These are phyloP conservation scores for Leptosphaerulina australis DNA, from an alignment of 2,329 filamentous ascomycete species.

Conservation along the genomic window DNA sequence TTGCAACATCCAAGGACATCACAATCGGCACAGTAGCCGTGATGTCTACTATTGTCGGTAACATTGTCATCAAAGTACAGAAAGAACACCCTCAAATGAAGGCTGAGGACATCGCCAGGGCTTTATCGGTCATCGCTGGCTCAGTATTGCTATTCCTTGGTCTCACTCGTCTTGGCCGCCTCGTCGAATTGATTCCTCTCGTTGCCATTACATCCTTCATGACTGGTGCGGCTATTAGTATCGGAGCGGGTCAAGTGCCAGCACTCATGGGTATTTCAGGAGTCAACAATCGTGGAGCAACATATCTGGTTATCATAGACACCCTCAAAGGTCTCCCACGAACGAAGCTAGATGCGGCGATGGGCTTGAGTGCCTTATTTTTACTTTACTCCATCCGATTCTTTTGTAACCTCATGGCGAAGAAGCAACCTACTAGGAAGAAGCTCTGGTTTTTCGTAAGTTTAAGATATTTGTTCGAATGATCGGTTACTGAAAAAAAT, in stretches of 20 bases:
- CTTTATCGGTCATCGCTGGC: slow-evolving; percentile 79
- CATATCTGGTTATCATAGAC: slow-evolving; percentile 86
- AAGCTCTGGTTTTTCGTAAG: slow-evolving; percentile 79
- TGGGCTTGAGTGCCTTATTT: slow-evolving; percentile 80
- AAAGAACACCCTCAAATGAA: slow-evolving; percentile 54
- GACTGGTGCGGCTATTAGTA: slow-evolving; percentile 93
- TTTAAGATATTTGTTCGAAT: neutral
- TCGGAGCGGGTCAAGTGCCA: slow-evolving; percentile 82
- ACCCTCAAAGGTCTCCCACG: slow-evolving; percentile 73
- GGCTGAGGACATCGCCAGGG: slow-evolving; percentile 70
- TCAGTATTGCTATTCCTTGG: slow-evolving; percentile 81
- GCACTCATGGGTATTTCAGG: slow-evolving; percentile 78
- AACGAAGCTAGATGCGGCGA: slow-evolving; percentile 77
- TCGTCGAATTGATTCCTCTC: slow-evolving; percentile 92
- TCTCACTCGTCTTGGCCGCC: slow-evolving; percentile 79
- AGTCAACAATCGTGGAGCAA: slow-evolving; percentile 75
- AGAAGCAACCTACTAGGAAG: slow-evolving; percentile 72
- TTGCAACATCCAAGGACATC: slow-evolving; percentile 97
- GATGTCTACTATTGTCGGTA: slow-evolving; percentile 88
- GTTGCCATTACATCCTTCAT: slow-evolving; percentile 94
- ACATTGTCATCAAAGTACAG: slow-evolving; percentile 70
- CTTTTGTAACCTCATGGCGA: slow-evolving; percentile 68
- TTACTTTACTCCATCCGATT: slow-evolving; percentile 74
- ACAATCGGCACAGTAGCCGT: slow-evolving; percentile 98
- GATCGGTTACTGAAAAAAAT: neutral